Conservation (phyloP, 2,329 filamentous ascomycete genomes). For the Botrytis squamosa region DNA sequence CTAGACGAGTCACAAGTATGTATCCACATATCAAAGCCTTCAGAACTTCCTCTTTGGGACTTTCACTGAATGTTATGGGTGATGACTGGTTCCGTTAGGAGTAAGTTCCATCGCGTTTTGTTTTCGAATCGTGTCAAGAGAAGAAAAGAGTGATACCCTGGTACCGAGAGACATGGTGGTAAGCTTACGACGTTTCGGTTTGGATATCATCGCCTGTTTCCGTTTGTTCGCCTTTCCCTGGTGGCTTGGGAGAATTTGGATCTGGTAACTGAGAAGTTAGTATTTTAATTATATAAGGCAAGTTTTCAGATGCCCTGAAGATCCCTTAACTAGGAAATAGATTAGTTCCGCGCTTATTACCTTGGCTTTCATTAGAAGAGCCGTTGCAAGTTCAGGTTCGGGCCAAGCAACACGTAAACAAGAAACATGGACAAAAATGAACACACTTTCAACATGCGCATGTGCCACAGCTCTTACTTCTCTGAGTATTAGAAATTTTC, state of each 20-base stretch:
- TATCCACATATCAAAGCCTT: background rate
- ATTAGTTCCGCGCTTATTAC: background rate
- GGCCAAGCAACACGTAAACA: slow-evolving; percentile 15
- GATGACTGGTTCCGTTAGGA: background rate
- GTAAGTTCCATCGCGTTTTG: background rate
- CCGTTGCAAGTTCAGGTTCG: slow-evolving; percentile 10
- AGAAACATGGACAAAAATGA: background rate
- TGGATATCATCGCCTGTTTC: background rate
- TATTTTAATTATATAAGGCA: background rate
- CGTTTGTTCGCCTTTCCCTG: background rate
- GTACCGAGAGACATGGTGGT: slow-evolving; percentile 16
- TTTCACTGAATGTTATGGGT: background rate
- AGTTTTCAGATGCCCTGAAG: background rate
- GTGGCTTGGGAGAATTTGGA: background rate
- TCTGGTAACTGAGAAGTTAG: background rate
- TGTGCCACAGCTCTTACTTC: background rate
- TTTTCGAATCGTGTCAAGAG: background rate
- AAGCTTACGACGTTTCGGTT: slow-evolving; percentile 20
- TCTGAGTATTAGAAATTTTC: background rate
- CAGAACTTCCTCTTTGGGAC: background rate
- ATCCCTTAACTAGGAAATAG: background rate
- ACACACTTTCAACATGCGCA: background rate
- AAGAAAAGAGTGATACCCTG: background rate
- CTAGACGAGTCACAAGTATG: background rate
- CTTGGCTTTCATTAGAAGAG: background rate